Percentiles rank a stretch among this genome's conserved stretches.
These are phyloP conservation scores for Hibiscus trionum DNA, from an alignment of 345 rosid genomes.

Conservation along the genomic window DNA sequence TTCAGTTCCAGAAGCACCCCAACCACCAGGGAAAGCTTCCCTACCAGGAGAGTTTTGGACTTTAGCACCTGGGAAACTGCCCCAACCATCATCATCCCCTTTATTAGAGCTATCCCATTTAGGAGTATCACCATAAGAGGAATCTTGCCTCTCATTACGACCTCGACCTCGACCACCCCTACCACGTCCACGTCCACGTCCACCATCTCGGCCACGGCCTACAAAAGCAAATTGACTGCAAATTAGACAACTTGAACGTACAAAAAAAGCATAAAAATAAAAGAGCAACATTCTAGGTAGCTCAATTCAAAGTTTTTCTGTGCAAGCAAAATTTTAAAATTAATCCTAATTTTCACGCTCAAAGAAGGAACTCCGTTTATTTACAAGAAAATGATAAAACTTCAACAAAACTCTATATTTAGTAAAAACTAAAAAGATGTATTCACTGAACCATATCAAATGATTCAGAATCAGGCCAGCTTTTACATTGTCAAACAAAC, in stretches of 20 bases:
- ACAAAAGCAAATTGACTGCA: too few species aligned
- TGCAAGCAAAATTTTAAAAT: too few species aligned
- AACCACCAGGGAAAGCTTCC: slow-evolving; percentile 53
- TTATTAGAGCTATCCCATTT: slow-evolving; percentile 2
- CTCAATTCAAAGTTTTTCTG: too few species aligned
- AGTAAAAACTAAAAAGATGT: neutral
- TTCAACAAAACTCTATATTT: neutral
- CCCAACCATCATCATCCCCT: slow-evolving; percentile 36
- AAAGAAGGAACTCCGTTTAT: neutral
- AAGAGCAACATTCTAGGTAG: too few species aligned
- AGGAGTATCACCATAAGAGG: slow-evolving; percentile 24
- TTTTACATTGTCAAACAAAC: neutral
- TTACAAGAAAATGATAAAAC: neutral
- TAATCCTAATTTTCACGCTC: too few species aligned
- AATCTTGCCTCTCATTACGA: slow-evolving; percentile 38
- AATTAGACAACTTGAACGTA: too few species aligned
- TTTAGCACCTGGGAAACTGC: slow-evolving; percentile 50
- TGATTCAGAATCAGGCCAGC: neutral
- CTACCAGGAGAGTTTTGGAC: slow-evolving; percentile 47
- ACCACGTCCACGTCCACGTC: slow-evolving; percentile 33
- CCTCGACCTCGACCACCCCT: slow-evolving; percentile 39
- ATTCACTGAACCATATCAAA: neutral
- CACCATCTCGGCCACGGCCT: slow-evolving; percentile 41
- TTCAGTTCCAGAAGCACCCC: slow-evolving; percentile 38
- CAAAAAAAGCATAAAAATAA: too few species aligned